Percentiles rank a stretch among this genome's conserved stretches.
Conservation (phyloP, 2,329 filamentous ascomycete genomes). For the Microascus cirrosus region DNA sequence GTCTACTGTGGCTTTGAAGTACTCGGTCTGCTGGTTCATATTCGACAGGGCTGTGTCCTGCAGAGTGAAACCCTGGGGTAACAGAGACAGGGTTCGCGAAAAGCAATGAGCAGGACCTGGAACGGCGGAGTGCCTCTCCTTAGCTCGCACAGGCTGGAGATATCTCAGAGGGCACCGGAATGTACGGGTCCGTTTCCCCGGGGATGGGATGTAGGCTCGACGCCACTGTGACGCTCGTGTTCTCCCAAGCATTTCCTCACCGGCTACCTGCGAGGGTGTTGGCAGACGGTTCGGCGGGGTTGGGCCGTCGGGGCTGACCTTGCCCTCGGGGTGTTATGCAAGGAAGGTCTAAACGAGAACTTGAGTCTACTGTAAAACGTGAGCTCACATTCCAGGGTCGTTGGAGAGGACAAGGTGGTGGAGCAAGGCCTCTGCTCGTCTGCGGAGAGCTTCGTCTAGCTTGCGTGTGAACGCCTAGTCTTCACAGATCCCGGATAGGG, state of each 20-base stretch:
- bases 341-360: background rate
- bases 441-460: too few species aligned
- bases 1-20: background rate
- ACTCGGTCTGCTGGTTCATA: background rate
- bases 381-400: background rate
- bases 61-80: background rate
- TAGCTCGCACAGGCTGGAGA: background rate
- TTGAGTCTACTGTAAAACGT: background rate
- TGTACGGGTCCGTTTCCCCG: background rate
- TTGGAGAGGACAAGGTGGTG: too few species aligned
- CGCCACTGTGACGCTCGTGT: background rate
- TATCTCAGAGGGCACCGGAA: background rate
- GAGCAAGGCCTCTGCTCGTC: too few species aligned
- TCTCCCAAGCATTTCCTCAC: background rate
- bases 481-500: too few species aligned
- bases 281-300: background rate
- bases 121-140: background rate
- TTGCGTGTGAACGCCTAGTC: too few species aligned
- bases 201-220: background rate
- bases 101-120: background rate
- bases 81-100: background rate
- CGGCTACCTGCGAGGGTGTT: background rate
- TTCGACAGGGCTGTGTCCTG: background rate
- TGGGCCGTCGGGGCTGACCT: background rate
- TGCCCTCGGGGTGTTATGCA: background rate